Evolutionary conservation across 306 rosid genomes (phyloP), one percentile per base, ranked within the genome.

Genomic region (Dalbergia cultrata): DNA sequence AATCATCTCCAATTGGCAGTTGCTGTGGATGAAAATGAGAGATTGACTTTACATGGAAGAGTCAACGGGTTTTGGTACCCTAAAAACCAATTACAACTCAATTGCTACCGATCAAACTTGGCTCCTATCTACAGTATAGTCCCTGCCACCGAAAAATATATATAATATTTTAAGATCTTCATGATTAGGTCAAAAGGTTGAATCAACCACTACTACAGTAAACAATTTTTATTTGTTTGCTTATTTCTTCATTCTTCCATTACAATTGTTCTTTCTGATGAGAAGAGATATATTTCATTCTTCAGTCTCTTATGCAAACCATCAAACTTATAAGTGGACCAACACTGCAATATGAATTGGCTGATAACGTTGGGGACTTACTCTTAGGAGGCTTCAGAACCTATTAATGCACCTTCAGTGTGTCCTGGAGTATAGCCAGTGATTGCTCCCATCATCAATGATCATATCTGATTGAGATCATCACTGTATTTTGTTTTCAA

Each of bases 71-170:
- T 87, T 84, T 88, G 73, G 71, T 61, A 62, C 84, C 84, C 81
- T 70, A 78, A 85, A 26, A 26, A 26, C 31, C 31, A 26, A 26
- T 26, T 2, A 26, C 31, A 26, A 26, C 1, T 26, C 31, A 26
- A 1, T 1, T 26, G 31, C 31, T 26, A 1, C 31, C 31, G 2
- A 26, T 70, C 82, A 78, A 90, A 79, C 85, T 71, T 81, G 72
- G 72, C 58, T 86, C 79, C 80, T 85, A 86, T 86, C 77, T 80
- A 90, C 93, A 86, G 80, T 79, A 26, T 26, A 26, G 31, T 26
- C 83, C 85, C 75, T 77, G 89, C 86, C 74, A 88, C 72, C 53
- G 76, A 76, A 82, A 80, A 83, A 83, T 52, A 53, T 69, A 63
- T 66, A 66, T 18, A 80, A 84, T 86, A 72, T 84, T 64, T 64